Base-by-base conservation (phyloP, 2,329 filamentous ascomycete genomes). In the Verticillium nonalfalfae region DNA sequence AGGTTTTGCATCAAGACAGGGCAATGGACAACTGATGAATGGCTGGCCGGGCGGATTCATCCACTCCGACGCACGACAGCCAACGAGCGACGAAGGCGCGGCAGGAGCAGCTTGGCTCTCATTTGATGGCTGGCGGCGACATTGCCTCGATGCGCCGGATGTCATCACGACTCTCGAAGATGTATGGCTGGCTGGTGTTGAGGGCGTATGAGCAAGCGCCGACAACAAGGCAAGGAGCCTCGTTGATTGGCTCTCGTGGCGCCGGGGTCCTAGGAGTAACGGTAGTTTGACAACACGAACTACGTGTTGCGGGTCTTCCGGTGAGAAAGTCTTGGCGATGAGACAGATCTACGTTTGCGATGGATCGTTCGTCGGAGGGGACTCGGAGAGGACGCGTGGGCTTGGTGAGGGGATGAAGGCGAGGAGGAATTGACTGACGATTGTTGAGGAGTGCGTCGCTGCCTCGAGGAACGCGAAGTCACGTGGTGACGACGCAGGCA, bases 181-280 rank as follows among this genome's bases (percentile, higher is more conserved):
- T 65, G 63, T 64, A 62, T 65, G 63, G 63, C 62, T 64, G 62
- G 58, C 60, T 40, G 56, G 57, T 62, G 63, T 62, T 34, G 54
- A 18, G 61, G 56, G 62, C 14, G 62, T 64, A 65, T 65, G 63
- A 64, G 63, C 63, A 65, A 62, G 62, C 63, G 63, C 62, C 63
- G 50, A 65, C 39, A 38, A 58, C 54, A 56, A 58, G 56, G 38
- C 56, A 60, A 59, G 34, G 40, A 7, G 50, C 39, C 11, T 21
- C 39, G 45, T 56, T 65, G 62, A 65, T 65, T 65, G 63, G 63
- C 31, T 54, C 14, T 56, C 38, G 62, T 64, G 62, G 57, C 63
- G 63, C 63, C 54, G 26, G 54, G n/a, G 31, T 56, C 26, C 6
- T 34, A 4, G 26, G 54, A 56, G 54, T 26, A 31, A 52, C 21